Percentiles rank a stretch among this genome's conserved stretches.
These are phyloP conservation scores for Cetraspora pellucida DNA, from an alignment of 192 early-diverging fungal genomes.

Conservation along the genomic window DNA sequence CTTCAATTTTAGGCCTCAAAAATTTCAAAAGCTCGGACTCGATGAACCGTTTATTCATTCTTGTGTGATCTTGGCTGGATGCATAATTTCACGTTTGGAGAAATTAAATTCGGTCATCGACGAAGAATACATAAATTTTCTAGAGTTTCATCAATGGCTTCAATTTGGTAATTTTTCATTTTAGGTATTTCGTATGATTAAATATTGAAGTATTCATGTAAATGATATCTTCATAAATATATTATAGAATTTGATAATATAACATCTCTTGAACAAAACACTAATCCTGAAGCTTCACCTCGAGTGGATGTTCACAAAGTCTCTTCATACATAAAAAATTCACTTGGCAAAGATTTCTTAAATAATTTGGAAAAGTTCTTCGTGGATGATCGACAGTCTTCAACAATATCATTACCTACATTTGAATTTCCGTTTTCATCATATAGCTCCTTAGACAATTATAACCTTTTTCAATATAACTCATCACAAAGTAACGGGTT, in stretches of 20 bases:
- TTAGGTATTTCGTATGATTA: not conserved
- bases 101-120: slow-evolving; percentile 9
- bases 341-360: slow-evolving; percentile 15
- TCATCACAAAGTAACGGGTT: not conserved
- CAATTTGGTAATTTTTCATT: slow-evolving; percentile 15
- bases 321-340: slow-evolving; percentile 26
- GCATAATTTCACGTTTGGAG: slow-evolving; percentile 2
- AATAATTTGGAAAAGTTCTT: slow-evolving; percentile 10
- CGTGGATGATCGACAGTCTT: not conserved
- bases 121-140: slow-evolving; percentile 21
- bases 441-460: not conserved
- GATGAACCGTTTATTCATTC: slow-evolving; percentile 22
- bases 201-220: not conserved
- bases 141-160: slow-evolving; percentile 32
- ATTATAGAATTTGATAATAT: slow-evolving; percentile 32
- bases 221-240: not conserved
- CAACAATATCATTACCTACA: not conserved
- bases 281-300: not conserved
- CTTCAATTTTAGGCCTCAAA: slow-evolving; percentile 26
- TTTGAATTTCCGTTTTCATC: slow-evolving; percentile 2
- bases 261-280: not conserved
- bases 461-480: not conserved
- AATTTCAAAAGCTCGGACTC: slow-evolving; percentile 24
- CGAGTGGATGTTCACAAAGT: slow-evolving; percentile 4
- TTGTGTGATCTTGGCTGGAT: not conserved